These are phyloP conservation scores for Sporisorium reilianum DNA, from an alignment of 1,284 basidiomycete species.

Conservation along the genomic window DNA sequence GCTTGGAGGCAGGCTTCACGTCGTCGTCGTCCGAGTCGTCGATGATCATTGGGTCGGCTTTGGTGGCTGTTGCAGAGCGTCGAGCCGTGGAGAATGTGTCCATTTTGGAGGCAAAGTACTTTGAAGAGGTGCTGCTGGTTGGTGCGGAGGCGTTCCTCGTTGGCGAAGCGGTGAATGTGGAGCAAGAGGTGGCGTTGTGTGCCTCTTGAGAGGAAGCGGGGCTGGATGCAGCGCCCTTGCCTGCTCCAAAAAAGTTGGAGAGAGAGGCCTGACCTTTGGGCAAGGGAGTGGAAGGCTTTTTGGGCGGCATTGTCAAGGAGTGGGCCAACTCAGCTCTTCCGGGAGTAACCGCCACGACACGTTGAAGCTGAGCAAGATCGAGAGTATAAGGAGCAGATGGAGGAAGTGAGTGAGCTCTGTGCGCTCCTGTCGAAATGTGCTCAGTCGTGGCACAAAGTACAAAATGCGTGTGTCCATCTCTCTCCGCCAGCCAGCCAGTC, in stretches of 20 bases:
- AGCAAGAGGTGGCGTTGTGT: slow-evolving; percentile 10
- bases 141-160: slow-evolving; percentile 6
- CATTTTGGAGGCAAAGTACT: slow-evolving; percentile 34
- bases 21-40: slow-evolving; percentile 45
- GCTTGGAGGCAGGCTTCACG: slow-evolving; percentile 11
- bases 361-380: background rate
- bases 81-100: slow-evolving; percentile 7
- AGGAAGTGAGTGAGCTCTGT: background rate
- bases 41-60: slow-evolving; percentile 43
- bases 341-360: background rate
- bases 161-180: slow-evolving; percentile 13
- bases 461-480: no score
- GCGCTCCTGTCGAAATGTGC: background rate
- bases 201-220: slow-evolving; percentile 34
- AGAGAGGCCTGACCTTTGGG: slow-evolving; percentile 56
- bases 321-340: background rate
- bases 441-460: background rate
- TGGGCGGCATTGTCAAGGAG: slow-evolving; percentile 29
- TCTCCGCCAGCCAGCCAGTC: no score
- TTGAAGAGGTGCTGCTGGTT: slow-evolving; percentile 17
- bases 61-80: slow-evolving; percentile 26
- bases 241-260: slow-evolving; percentile 49
- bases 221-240: slow-evolving; percentile 26
- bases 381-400: background rate
- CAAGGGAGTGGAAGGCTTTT: slow-evolving; percentile 32